Percentiles rank a stretch among this genome's conserved stretches.
phyloP scores from a whole-genome alignment of 352 stramenopile genomes.

The Phytophthora vignae region DNA sequence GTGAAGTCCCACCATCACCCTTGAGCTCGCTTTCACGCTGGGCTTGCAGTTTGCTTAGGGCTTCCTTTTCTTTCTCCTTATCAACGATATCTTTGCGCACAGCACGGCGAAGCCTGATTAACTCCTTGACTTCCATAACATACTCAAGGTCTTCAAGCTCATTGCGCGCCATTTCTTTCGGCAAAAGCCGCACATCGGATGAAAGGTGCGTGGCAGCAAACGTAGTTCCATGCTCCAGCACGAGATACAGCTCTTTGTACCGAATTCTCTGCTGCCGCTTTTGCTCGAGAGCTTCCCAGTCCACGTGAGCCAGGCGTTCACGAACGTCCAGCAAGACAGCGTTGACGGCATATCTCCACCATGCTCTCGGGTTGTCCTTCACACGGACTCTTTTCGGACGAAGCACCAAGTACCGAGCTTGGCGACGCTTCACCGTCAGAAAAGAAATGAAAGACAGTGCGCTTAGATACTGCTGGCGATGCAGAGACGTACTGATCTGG shows the following conservation, averaged over 20 bases:
- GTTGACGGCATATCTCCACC: constrained; percentile 84
- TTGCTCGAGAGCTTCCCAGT: constrained; percentile 63
- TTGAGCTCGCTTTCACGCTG: constrained; percentile 27
- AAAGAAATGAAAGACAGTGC: constrained; percentile 80
- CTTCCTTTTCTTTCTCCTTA: constrained; percentile 48
- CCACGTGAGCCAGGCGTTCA: constrained; percentile 72
- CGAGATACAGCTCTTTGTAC: constrained; percentile 75
- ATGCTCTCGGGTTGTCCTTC: constrained; percentile 55
- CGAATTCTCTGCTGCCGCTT: constrained; percentile 44
- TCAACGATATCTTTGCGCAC: constrained; percentile 58
- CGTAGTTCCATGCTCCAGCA: constrained; percentile 34
- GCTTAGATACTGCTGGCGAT: constrained; percentile 79
- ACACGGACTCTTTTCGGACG: constrained; percentile 59
- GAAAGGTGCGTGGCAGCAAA: constrained; percentile 53
- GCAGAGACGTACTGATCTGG: constrained; percentile 70
- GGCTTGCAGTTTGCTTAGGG: constrained; percentile 41
- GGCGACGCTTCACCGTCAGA: constrained; percentile 63
- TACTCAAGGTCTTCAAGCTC: constrained; percentile 79
- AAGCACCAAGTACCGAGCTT: constrained; percentile 65
- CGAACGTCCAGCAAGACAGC: constrained; percentile 78
- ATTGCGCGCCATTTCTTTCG: constrained; percentile 55
- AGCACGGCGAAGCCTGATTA: constrained; percentile 64
- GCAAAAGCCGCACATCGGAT: constrained; percentile 41
- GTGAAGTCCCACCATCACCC: constrained; percentile 1
- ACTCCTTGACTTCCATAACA: constrained; percentile 71